Conservation (phyloP, 805 yeast species). For the Yarrowia bubula region DNA sequence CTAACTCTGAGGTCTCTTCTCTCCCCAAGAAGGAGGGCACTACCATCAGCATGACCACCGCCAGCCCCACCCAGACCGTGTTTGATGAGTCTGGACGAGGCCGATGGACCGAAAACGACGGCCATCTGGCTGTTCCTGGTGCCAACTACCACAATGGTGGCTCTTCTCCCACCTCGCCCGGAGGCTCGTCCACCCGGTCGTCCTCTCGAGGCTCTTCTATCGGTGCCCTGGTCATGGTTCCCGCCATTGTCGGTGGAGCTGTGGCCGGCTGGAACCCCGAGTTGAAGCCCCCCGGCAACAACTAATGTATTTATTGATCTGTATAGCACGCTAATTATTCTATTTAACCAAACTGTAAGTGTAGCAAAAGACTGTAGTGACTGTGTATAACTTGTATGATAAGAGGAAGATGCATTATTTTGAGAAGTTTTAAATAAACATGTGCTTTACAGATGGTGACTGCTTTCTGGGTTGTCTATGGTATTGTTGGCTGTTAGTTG, state of each 20-base stretch:
- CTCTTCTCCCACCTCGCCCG: slow-evolving; percentile 11
- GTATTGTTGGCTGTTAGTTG: too few relatives aligned
- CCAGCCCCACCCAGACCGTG: slow-evolving; percentile 20
- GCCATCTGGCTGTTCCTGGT: slow-evolving; percentile 32
- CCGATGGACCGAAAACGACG: slow-evolving; percentile 15
- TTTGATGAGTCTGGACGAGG: slow-evolving; percentile 14
- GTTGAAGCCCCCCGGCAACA: background rate
- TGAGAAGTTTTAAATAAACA: too few relatives aligned
- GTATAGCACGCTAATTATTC: slow-evolving; percentile 13
- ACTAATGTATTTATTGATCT: slow-evolving; percentile 18
- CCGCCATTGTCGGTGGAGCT: slow-evolving; percentile 57
- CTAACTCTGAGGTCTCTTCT: slow-evolving; percentile 30
- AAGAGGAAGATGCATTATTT: too few relatives aligned
- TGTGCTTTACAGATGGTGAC: too few relatives aligned
- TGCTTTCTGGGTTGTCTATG: too few relatives aligned
- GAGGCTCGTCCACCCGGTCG: slow-evolving; percentile 32
- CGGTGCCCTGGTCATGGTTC: slow-evolving; percentile 51
- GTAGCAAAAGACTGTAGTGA: background rate
- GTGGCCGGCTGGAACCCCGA: slow-evolving; percentile 49
- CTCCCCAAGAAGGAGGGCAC: slow-evolving; percentile 29
- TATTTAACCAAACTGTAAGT: background rate
- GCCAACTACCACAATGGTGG: slow-evolving; percentile 18
- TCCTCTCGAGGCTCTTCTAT: slow-evolving; percentile 34
- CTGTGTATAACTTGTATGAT: too few relatives aligned
- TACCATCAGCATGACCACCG: slow-evolving; percentile 17